Percentiles rank a stretch among this genome's conserved stretches.
These are phyloP conservation scores for Tolypocladium ovalisporum DNA, from an alignment of 2,329 filamentous ascomycete species.

Conservation along the genomic window DNA sequence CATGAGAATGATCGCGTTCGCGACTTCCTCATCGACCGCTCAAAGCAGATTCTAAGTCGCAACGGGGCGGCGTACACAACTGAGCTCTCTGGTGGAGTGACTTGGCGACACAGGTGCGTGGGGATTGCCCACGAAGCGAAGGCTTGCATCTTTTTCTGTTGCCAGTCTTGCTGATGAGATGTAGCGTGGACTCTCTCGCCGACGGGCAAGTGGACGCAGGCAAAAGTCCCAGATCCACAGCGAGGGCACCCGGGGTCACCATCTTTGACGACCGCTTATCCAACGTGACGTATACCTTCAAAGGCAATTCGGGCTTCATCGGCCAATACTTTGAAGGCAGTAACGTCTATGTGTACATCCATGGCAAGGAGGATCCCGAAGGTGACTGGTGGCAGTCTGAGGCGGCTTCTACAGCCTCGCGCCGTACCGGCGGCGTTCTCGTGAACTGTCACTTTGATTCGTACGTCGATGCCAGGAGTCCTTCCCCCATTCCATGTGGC, in stretches of 20 bases:
- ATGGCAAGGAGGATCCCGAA: conserved; percentile 63
- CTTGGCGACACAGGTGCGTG: conserved; percentile 15
- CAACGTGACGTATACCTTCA: conserved; percentile 56
- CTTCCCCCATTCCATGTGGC: no score
- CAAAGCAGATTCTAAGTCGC: conserved; percentile 56
- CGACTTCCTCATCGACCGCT: conserved; percentile 60
- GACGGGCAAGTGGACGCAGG: neutral
- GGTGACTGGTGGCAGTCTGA: conserved; percentile 60
- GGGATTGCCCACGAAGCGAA: neutral
- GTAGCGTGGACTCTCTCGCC: neutral
- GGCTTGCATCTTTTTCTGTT: neutral
- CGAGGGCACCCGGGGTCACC: conserved; percentile 31
- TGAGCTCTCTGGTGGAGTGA: conserved; percentile 23
- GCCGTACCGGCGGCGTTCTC: conserved; percentile 64
- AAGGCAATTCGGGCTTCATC: conserved; percentile 14
- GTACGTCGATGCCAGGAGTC: conserved; percentile 20
- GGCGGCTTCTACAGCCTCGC: conserved; percentile 29
- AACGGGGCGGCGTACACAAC: conserved; percentile 42
- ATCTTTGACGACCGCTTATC: conserved; percentile 71
- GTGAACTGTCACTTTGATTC: conserved; percentile 92
- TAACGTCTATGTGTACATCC: conserved; percentile 87
- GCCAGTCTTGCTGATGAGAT: neutral
- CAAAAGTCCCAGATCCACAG: neutral
- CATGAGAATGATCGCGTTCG: conserved; percentile 71
- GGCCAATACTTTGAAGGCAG: conserved; percentile 82